These are phyloP conservation scores for Trapa bicornis DNA, from an alignment of 345 rosid species.

Conservation along the genomic window DNA sequence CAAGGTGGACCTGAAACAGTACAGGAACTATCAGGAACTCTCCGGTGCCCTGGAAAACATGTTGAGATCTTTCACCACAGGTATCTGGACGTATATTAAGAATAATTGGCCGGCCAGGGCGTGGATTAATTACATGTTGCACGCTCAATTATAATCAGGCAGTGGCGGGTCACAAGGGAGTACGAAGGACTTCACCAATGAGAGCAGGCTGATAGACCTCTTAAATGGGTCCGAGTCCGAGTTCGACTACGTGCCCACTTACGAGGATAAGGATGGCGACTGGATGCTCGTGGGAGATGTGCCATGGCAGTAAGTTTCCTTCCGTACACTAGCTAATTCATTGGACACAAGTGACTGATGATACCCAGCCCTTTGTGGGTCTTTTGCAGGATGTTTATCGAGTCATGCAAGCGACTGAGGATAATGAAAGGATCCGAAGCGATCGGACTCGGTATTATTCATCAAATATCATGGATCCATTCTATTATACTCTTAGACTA, in stretches of 20 bases:
- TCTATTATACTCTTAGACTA: neutral
- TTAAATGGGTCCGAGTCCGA: constrained; percentile 75
- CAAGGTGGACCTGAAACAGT: constrained; percentile 63
- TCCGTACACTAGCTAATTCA: no score
- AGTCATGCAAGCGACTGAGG: constrained; percentile 63
- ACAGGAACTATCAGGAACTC: constrained; percentile 59
- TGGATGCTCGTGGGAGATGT: constrained; percentile 96
- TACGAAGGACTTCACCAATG: constrained; percentile 63
- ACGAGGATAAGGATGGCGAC: constrained; percentile 83
- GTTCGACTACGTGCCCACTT: constrained; percentile 70
- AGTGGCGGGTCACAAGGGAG: constrained; percentile 60
- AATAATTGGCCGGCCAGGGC: no score
- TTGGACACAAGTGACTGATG: no score
- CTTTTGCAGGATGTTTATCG: constrained; percentile 46
- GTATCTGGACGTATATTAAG: constrained; percentile 25
- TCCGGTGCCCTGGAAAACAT: constrained; percentile 63
- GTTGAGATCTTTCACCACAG: constrained; percentile 77
- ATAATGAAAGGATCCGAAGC: constrained; percentile 78
- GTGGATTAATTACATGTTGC: no score
- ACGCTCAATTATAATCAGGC: constrained; percentile 17
- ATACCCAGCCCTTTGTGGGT: no score
- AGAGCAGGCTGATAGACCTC: constrained; percentile 64
- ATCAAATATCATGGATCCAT: neutral
- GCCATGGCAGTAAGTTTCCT: constrained; percentile 66
- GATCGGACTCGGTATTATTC: constrained; percentile 51